These are phyloP conservation scores for Candida broadrunensis DNA, from an alignment of 805 yeast species.

Conservation along the genomic window DNA sequence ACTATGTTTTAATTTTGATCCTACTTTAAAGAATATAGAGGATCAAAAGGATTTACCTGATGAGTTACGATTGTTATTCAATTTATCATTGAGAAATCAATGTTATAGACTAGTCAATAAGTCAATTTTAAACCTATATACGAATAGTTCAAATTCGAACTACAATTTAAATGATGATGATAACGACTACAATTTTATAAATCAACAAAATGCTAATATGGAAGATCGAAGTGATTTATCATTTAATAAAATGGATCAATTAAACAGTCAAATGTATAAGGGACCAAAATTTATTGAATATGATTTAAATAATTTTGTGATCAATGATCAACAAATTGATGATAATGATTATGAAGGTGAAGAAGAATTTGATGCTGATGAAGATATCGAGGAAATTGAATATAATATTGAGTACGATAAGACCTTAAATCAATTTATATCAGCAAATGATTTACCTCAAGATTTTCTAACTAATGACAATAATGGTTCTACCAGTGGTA, in stretches of 20 bases:
- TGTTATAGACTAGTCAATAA: conserved; percentile 72
- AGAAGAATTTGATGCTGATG: conserved; percentile 1
- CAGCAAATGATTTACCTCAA: background rate
- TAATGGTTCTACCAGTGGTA: background rate
- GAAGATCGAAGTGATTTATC: conserved; percentile 7
- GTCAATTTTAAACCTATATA: conserved; percentile 47
- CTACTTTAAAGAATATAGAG: conserved; percentile 23
- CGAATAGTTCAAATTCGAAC: conserved; percentile 4
- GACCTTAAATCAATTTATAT: background rate
- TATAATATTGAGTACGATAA: conserved; percentile 6
- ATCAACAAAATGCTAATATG: conserved; percentile 2
- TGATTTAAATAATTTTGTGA: conserved; percentile 12
- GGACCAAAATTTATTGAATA: conserved; percentile 19
- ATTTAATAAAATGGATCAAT: conserved; percentile 5
- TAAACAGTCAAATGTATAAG: conserved; percentile 11
- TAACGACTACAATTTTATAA: conserved; percentile 2
- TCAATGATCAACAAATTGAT: conserved; percentile 1
- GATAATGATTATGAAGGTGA: conserved; percentile 7
- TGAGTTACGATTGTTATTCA: conserved; percentile 53
- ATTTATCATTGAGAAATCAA: conserved; percentile 56
- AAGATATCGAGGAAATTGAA: conserved; percentile 6
- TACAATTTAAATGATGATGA: conserved; percentile 5
- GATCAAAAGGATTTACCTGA: conserved; percentile 48
- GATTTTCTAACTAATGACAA: background rate
- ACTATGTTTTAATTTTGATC: conserved; percentile 49